Conservation (phyloP, 1,139 yeast species). For the Meyerozyma athensensis region DNA sequence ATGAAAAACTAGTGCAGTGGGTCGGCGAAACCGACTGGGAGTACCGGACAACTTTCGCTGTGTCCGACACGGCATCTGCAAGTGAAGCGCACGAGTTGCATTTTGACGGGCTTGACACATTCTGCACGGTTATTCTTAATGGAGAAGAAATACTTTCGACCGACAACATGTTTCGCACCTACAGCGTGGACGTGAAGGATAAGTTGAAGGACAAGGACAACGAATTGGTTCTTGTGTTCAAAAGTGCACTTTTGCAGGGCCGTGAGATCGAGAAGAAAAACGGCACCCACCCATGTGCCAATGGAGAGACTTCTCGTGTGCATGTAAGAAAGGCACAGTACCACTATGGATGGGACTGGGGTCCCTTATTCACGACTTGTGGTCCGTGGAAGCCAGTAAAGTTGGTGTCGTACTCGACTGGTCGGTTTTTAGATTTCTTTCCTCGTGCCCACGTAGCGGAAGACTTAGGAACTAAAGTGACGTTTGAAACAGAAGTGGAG, state of each 20-base stretch:
- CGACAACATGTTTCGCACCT: conserved; percentile 34
- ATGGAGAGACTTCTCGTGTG: conserved; percentile 16
- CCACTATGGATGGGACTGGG: conserved; percentile 11
- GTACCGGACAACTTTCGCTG: conserved; percentile 19
- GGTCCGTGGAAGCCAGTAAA: conserved; percentile 8
- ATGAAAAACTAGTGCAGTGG: conserved; percentile 43
- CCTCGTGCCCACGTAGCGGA: not conserved
- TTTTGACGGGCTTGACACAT: conserved; percentile 44
- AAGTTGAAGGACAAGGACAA: conserved; percentile 10
- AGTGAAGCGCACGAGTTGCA: conserved; percentile 19
- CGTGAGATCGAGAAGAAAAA: conserved; percentile 17
- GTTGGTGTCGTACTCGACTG: not conserved
- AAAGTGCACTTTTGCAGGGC: conserved; percentile 21
- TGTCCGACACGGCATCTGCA: not conserved
- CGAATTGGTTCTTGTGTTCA: conserved; percentile 19
- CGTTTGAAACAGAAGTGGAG: not conserved
- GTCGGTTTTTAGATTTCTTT: not conserved
- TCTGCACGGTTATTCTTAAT: conserved; percentile 35
- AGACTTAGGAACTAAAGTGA: not conserved
- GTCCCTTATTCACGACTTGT: conserved; percentile 7
- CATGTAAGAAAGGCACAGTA: conserved; percentile 10
- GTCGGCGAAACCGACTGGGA: conserved; percentile 42
- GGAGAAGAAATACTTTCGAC: conserved; percentile 25
- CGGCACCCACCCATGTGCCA: conserved; percentile 12
- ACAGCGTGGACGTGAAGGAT: conserved; percentile 10